Evolutionary conservation across 2,329 filamentous ascomycete genomes (phyloP).

Genomic region (Westerdykella ornata): DNA sequence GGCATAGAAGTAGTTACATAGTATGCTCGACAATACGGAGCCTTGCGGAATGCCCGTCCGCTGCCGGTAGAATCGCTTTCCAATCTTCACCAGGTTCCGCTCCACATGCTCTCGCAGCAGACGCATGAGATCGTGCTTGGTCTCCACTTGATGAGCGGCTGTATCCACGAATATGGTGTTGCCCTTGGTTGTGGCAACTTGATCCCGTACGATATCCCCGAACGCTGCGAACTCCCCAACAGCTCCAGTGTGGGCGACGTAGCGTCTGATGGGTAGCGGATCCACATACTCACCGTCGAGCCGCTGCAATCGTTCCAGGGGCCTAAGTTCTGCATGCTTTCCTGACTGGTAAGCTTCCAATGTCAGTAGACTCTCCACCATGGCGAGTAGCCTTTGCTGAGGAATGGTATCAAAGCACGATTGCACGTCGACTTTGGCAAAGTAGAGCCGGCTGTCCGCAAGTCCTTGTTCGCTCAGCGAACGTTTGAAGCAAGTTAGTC

Average conservation of each 20-base stretch:
- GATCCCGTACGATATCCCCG: constrained; percentile 24
- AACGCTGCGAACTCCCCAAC: constrained; percentile 29
- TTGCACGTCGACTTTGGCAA: constrained; percentile 87
- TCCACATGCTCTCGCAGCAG: constrained; percentile 74
- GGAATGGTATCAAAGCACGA: constrained; percentile 95
- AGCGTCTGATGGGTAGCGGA: constrained; percentile 34
- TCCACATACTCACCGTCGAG: constrained; percentile 24
- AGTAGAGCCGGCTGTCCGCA: constrained; percentile 55
- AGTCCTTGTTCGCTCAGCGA: constrained; percentile 37
- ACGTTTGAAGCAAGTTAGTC: constrained; percentile 62
- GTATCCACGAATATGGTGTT: constrained; percentile 74
- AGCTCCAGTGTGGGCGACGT: constrained; percentile 36
- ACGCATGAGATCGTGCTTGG: constrained; percentile 55
- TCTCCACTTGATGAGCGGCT: constrained; percentile 52
- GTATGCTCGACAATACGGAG: constrained; percentile 73
- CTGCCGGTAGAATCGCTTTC: constrained; percentile 82
- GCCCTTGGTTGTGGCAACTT: constrained; percentile 32
- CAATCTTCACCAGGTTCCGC: constrained; percentile 79
- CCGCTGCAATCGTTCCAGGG: constrained; percentile 35
- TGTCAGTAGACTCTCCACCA: constrained; percentile 56
- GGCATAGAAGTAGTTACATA: constrained; percentile 96
- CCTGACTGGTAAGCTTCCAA: constrained; percentile 61
- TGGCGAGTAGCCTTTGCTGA: constrained; percentile 61
- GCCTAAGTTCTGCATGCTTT: constrained; percentile 67
- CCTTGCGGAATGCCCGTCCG: constrained; percentile 88